phyloP scores from a whole-genome alignment of 2,329 filamentous ascomycete species.

The Dothiorella sarmentorum region DNA sequence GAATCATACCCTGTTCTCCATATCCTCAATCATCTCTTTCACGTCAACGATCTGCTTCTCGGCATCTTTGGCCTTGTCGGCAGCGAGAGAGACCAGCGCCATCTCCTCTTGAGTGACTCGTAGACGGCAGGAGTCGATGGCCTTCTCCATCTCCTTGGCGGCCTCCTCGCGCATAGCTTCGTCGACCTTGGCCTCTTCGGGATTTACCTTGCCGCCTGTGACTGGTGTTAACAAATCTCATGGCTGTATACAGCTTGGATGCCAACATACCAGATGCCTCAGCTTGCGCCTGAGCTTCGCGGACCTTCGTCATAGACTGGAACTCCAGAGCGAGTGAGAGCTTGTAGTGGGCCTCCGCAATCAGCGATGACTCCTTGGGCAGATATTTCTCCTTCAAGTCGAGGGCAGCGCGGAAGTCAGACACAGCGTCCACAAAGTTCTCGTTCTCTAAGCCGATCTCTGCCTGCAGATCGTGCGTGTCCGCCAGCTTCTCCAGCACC shows the following conservation, averaged over 20 bases:
- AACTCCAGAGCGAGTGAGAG: slow-evolving; percentile 94
- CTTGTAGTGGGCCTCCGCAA: slow-evolving; percentile 96
- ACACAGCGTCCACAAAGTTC: slow-evolving; percentile 82
- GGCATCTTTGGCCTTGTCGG: slow-evolving; percentile 64
- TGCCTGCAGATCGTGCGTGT: slow-evolving; percentile 89
- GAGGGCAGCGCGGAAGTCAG: slow-evolving; percentile 74
- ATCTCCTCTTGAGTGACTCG: slow-evolving; percentile 69
- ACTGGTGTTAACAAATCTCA: slow-evolving; percentile 29
- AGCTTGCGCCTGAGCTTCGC: slow-evolving; percentile 48
- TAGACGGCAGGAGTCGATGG: slow-evolving; percentile 68
- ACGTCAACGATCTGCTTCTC: slow-evolving; percentile 66
- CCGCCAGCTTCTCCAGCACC: slow-evolving; percentile 81
- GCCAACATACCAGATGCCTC: slow-evolving; percentile 14
- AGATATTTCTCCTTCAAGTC: slow-evolving; percentile 76
- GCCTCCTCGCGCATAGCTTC: slow-evolving; percentile 69
- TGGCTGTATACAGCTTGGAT: neutral
- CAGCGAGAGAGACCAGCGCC: slow-evolving; percentile 54
- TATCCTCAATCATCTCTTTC: slow-evolving; percentile 73
- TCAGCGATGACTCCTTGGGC: slow-evolving; percentile 73
- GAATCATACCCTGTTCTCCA: slow-evolving; percentile 64
- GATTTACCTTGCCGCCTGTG: slow-evolving; percentile 40
- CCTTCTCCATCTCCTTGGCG: slow-evolving; percentile 66
- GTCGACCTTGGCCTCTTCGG: slow-evolving; percentile 53
- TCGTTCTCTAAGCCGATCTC: slow-evolving; percentile 98
- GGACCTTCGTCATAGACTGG: slow-evolving; percentile 68